Base-by-base conservation (phyloP, 495 filamentous ascomycete genomes). In the Entonaema liquescens region DNA sequence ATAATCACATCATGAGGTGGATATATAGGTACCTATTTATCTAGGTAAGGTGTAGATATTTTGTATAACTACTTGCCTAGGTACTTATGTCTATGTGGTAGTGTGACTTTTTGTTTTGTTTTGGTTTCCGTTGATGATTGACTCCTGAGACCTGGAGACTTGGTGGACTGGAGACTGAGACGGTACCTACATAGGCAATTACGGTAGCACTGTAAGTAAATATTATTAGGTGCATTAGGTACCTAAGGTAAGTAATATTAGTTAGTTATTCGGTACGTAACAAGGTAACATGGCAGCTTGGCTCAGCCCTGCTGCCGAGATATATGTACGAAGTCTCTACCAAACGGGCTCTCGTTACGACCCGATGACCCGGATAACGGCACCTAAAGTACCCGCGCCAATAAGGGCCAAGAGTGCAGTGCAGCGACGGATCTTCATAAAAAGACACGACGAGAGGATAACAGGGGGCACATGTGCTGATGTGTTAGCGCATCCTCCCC, bases 311-410 rank as follows among this genome's bases (percentile, higher is more conserved):
- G 29, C 40, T 21, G 40, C 40, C 40, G 36, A 15, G 31, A 31
- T 31, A 26, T 2, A 7, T 21, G n/a, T n/a, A n/a, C n/a, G n/a
- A n/a, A n/a, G n/a, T n/a, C n/a, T n/a, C n/a, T n/a, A n/a, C n/a
- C n/a, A n/a, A n/a, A n/a, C n/a, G n/a, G n/a, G n/a, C n/a, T 12
- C 23, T 25, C 21, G 49, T 26, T 52, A 53, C 23, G 49, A 56
- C 40, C 55, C 44, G 23, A 40, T 42, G 33, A 28, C 55, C 55
- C 17, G 63, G 63, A 66, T 66, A 42, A 28, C 55, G 63, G 63
- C 55, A 67, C 63, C 63, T 33, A 59, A 49, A 40, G 19, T 13
- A 26, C 19, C 61, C 61, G 36, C 23, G 36, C 61, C 61, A 64
- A 64, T 64, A 44, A 29, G 25, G 23, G 42, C 42, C 42, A 47